Evolutionary conservation across 2,329 filamentous ascomycete genomes (phyloP), one percentile per base, ranked within the genome.

Genomic region (Trichophaea hybrida): DNA sequence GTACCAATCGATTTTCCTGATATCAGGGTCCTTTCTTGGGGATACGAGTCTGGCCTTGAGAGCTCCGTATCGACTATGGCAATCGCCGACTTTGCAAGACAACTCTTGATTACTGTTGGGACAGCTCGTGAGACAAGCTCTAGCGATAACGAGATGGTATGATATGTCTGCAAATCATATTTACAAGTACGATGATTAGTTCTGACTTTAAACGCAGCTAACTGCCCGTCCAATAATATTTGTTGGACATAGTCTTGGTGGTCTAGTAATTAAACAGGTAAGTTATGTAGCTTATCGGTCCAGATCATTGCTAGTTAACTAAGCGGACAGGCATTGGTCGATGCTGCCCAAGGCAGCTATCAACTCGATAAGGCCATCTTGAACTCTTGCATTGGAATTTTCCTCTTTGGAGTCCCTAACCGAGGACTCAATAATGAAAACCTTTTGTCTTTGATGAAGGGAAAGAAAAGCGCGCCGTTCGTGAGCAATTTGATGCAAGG

Each of bases 1-100:
- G 59, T 71, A 10, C 61, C 55, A 0, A 66, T 69, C 55, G 69
- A 70, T 61, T 48, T 70, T 13, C 67, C 66, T 4, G 48, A 60
- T 17, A 70, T 67, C 46, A 66, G 69, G 10, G 68, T 68, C 0
- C 70, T 71, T 65, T 71, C 68, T 31, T 72, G 71, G 55, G 70
- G 71, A 1, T 72, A 72, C 57, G 69, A 72, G 57, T 70, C 71
- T 12, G 70, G 69, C 55, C 58, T 72, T 2, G 65, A 60, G 10
- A 67, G 4, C 2, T 12, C 10, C 7, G 1, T 10, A 7, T 12
- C 10, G 1, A 38, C 24, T 8, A 54, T 10, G 6, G 8, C 4
- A 1, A 54, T 54, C 5, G 8, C 51, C 31, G 24, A 6, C 10
- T 34, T 54, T n/a, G 37, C 51, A 37, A 12, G 35, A n/a, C 8